These are phyloP conservation scores for Plantago coronopus DNA, from an alignment of 305 asterid species.

Conservation along the genomic window DNA sequence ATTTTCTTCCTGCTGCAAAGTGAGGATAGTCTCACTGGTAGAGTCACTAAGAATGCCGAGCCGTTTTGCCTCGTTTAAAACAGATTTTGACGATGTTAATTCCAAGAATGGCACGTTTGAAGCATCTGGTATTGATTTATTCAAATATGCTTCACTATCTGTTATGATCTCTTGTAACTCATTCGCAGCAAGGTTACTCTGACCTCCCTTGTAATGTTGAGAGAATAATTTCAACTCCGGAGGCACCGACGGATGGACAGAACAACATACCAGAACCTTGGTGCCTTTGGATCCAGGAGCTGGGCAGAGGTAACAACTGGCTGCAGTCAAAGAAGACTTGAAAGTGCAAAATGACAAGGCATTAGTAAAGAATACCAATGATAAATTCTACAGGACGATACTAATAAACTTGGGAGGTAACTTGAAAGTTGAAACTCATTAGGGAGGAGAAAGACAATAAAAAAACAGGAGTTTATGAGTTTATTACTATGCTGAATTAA, in stretches of 20 bases:
- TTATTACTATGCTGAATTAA: too few relatives aligned
- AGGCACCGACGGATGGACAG: conserved; percentile 43
- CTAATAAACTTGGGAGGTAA: too few relatives aligned
- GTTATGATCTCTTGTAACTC: conserved; percentile 50
- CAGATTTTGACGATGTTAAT: conserved; percentile 43
- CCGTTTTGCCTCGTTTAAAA: conserved; percentile 58
- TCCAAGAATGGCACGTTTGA: conserved; percentile 40
- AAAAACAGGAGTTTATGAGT: too few relatives aligned
- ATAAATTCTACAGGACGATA: not conserved
- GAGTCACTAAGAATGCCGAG: conserved; percentile 55
- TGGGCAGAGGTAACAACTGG: conserved; percentile 88
- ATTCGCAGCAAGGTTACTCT: conserved; percentile 23
- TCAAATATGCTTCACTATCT: conserved; percentile 31
- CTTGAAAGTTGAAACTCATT: too few relatives aligned
- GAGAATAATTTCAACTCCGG: conserved; percentile 31
- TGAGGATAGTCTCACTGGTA: conserved; percentile 45
- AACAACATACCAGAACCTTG: conserved; percentile 58
- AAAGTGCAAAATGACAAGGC: conserved; percentile 21
- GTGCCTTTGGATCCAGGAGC: conserved; percentile 94
- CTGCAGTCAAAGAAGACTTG: conserved; percentile 77
- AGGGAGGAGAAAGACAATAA: too few relatives aligned
- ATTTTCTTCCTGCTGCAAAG: conserved; percentile 59
- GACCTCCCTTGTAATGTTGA: conserved; percentile 22
- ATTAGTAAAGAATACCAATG: conserved; percentile 12
- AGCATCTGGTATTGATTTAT: conserved; percentile 31